Percentiles rank a stretch among this genome's conserved stretches.
phyloP scores from a whole-genome alignment of 345 rosid species.

The Boechera stricta region DNA sequence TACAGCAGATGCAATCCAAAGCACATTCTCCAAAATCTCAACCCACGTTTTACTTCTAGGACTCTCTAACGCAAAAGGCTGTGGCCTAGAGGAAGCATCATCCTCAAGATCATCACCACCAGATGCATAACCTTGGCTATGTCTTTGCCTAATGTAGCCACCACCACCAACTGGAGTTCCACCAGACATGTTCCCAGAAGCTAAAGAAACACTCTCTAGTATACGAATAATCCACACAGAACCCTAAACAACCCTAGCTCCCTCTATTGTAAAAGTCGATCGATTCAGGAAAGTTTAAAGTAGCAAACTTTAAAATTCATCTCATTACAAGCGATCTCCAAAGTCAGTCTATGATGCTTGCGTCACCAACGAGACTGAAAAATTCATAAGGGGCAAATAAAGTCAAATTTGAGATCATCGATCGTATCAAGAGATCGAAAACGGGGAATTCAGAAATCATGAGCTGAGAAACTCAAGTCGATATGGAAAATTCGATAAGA shows the following conservation, averaged over 20 bases:
- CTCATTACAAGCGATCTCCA: constrained; percentile 25
- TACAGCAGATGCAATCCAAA: constrained; percentile 85
- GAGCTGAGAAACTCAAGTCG: background rate
- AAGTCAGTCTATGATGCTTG: background rate
- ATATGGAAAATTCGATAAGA: background rate
- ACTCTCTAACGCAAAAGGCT: constrained; percentile 51
- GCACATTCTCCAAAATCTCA: constrained; percentile 73
- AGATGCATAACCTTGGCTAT: constrained; percentile 90
- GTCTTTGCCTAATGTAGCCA: constrained; percentile 93
- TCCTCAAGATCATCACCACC: constrained; percentile 91
- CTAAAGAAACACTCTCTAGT: constrained; percentile 18
- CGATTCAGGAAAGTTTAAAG: background rate
- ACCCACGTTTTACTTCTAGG: constrained; percentile 63
- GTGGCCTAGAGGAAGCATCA: constrained; percentile 84
- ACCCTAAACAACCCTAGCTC: constrained; percentile 1
- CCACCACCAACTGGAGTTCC: constrained; percentile 92
- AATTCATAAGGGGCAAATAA: background rate
- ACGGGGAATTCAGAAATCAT: constrained; percentile 17
- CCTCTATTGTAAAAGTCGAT: background rate
- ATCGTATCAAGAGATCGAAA: constrained; percentile 16
- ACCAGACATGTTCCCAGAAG: constrained; percentile 73
- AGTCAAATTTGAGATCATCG: constrained; percentile 23
- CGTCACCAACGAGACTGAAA: constrained; percentile 28
- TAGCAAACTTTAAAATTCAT: constrained; percentile 23
- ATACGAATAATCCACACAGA: background rate